phyloP scores from a whole-genome alignment of 768 basidiomycete species.

The Amanita rubescens region DNA sequence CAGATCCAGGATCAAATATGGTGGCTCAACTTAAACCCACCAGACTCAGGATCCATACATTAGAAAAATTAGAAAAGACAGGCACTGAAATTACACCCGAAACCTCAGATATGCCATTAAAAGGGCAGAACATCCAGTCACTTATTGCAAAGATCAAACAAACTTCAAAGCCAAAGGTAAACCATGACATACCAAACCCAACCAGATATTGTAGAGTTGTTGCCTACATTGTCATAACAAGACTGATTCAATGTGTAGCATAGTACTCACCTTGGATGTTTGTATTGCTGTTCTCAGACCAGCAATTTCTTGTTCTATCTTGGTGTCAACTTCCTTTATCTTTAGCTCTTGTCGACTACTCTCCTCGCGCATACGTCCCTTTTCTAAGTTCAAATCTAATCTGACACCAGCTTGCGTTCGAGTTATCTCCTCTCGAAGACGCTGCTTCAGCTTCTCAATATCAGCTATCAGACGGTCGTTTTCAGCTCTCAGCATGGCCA shows the following conservation, averaged over 20 bases:
- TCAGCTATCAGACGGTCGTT: constrained; percentile 90
- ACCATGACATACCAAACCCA: constrained; percentile 60
- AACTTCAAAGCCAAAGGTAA: neutral
- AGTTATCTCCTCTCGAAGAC: constrained; percentile 85
- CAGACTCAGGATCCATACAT: no score
- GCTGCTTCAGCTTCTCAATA: constrained; percentile 91
- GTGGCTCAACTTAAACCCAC: no score
- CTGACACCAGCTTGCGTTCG: constrained; percentile 91
- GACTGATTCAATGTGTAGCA: neutral
- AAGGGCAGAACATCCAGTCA: constrained; percentile 79
- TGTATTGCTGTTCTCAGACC: constrained; percentile 77
- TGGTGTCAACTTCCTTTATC: constrained; percentile 95
- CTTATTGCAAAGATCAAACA: constrained; percentile 28
- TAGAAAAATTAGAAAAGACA: no score
- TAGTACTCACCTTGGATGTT: constrained; percentile 60
- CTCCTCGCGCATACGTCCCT: constrained; percentile 93
- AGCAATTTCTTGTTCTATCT: constrained; percentile 95
- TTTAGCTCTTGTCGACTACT: constrained; percentile 86
- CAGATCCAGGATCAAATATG: no score
- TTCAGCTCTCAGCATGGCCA: constrained; percentile 92
- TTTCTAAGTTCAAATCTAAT: constrained; percentile 93
- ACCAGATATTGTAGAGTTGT: constrained; percentile 84
- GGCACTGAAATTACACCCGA: constrained; percentile 43
- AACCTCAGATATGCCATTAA: constrained; percentile 87
- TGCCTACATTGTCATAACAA: constrained; percentile 36